Evolutionary conservation across 2,329 filamentous ascomycete genomes (phyloP).

Genomic region (Botryotinia convoluta): DNA sequence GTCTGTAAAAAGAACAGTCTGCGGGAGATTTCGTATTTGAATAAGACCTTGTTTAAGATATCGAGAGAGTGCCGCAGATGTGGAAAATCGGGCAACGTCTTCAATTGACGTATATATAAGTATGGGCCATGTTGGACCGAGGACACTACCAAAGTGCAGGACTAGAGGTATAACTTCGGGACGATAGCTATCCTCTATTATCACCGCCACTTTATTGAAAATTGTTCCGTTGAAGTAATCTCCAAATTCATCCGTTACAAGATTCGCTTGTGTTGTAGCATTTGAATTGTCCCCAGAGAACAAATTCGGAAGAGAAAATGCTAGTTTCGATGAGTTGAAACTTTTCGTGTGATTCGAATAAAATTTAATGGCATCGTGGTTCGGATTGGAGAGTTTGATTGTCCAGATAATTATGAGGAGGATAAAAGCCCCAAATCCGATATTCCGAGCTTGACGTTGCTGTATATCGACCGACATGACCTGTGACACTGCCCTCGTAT

Average conservation of each 20-base stretch:
- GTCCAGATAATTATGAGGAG: slow-evolving; percentile 33
- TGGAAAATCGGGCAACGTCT: slow-evolving; percentile 31
- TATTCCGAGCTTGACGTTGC: slow-evolving; percentile 30
- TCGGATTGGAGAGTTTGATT: slow-evolving; percentile 30
- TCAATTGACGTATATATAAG: slow-evolving; percentile 44
- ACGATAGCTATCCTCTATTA: slow-evolving; percentile 41
- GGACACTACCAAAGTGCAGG: slow-evolving; percentile 42
- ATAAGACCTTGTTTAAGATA: slow-evolving; percentile 40
- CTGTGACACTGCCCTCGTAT: neutral
- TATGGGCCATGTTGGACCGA: slow-evolving; percentile 47
- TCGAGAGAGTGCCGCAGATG: slow-evolving; percentile 41
- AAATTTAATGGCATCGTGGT: slow-evolving; percentile 26
- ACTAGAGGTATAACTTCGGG: slow-evolving; percentile 41
- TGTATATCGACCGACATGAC: slow-evolving; percentile 30
- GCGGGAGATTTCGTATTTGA: slow-evolving; percentile 42
- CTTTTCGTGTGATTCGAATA: slow-evolving; percentile 22
- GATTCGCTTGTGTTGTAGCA: slow-evolving; percentile 10
- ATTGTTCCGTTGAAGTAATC: slow-evolving; percentile 30
- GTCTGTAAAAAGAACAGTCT: slow-evolving; percentile 39
- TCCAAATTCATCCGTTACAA: slow-evolving; percentile 4
- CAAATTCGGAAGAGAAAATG: neutral
- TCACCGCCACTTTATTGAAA: slow-evolving; percentile 40
- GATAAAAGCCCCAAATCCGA: slow-evolving; percentile 30
- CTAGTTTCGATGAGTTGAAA: slow-evolving; percentile 5
- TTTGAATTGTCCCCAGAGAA: slow-evolving; percentile 1